A percentile compares a stretch with the other conserved stretches of the same genome.
phyloP scores from a whole-genome alignment of 257 asterid species.

The Solanum pinnatisectum region DNA sequence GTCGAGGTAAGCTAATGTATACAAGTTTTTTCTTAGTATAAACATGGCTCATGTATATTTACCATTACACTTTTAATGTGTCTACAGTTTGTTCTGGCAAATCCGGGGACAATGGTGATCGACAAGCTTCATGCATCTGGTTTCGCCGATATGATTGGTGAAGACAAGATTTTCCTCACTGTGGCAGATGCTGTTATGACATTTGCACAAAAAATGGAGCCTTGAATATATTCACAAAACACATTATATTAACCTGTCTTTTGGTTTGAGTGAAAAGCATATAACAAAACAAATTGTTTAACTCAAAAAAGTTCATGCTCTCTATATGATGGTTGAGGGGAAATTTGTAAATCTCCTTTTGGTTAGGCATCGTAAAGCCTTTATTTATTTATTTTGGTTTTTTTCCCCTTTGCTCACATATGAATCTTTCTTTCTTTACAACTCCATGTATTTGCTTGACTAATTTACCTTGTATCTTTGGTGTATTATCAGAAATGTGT shows the following conservation, averaged over 20 bases:
- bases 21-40: not conserved
- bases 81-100: constrained; percentile 63
- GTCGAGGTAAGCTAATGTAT: constrained; percentile 29
- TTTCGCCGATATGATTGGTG: constrained; percentile 35
- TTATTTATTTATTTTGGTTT: not conserved
- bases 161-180: constrained; percentile 61
- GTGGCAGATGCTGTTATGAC: constrained; percentile 62
- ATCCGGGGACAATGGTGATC: constrained; percentile 62
- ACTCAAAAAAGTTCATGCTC: not conserved
- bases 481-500: not conserved
- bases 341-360: not conserved
- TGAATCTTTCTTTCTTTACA: not conserved
- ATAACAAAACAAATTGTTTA: not conserved
- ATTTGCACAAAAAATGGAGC: constrained; percentile 66
- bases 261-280: not conserved
- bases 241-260: not conserved
- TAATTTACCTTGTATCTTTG: not conserved
- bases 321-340: not conserved
- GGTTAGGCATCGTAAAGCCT: not conserved
- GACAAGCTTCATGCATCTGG: constrained; percentile 59
- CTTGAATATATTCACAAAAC: constrained; percentile 6
- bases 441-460: not conserved
- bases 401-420: not conserved
- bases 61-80: not conserved
- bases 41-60: not conserved